Base-by-base conservation (phyloP, 2,329 filamentous ascomycete genomes). In the Aspergillus chevalieri region DNA sequence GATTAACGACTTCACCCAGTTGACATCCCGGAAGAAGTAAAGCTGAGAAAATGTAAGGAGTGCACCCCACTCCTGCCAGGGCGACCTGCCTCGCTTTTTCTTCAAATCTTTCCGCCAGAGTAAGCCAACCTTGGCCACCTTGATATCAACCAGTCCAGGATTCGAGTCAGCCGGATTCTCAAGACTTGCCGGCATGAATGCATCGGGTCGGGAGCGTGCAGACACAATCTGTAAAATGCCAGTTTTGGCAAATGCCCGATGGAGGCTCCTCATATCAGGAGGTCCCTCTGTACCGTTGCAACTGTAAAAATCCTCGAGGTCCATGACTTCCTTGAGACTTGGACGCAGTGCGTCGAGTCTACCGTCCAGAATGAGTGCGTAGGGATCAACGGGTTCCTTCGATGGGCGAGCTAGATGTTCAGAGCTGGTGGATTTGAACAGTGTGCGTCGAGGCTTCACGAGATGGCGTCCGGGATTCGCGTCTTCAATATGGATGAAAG, bases 1-100 rank as follows among this genome's bases (percentile, higher is more conserved):
- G 74, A 97, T 90, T 55, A 98, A 71, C 51, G 81, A 87, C 69
- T 95, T 97, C 30, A 95, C 84, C 92, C 93, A 98, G 17, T 84
- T 78, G 4, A 89, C 86, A 65, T 97, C 96, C 50, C 89, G 85
- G 74, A 97, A 98, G 68, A 98, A 89, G 68, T 96, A 98, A 6
- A 98, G 80, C 63, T 96, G 92, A 5, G 93, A 94, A n/a, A 92
- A 89, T 0, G 93, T 98, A 26, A 98, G 78, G 51, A 98, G 87
- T 21, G 90, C 93, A 47, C 93, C 93, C 93, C 93, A 98, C 77
- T 98, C 93, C 65, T 96, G 92, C 93, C 93, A 98, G 1, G 93
- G 92, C 9, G 92, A 96, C 41, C 92, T 82, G 0, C 90, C 86
- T 69, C 94, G 95, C 72, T 93, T 92, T 72, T 92, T 95, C 73